These are phyloP conservation scores for Dissophora globulifera DNA, from an alignment of 192 early-diverging fungal species.

Conservation along the genomic window DNA sequence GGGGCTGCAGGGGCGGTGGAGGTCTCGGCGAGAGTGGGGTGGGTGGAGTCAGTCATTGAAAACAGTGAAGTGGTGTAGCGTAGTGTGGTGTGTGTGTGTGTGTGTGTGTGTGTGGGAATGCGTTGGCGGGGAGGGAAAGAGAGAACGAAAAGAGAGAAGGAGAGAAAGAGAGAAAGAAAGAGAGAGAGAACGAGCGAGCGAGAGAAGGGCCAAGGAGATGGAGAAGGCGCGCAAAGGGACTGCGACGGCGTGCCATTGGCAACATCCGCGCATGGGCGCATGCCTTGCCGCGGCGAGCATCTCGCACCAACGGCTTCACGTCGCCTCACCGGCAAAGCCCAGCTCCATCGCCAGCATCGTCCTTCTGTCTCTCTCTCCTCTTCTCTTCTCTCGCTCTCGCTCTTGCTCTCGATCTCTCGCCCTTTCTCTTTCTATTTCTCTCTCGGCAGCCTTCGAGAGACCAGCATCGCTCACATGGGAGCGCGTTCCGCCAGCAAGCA, in stretches of 20 bases:
- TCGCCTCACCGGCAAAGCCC: too few relatives aligned
- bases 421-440: background rate
- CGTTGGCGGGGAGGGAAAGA: conserved; percentile 1
- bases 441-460: too few relatives aligned
- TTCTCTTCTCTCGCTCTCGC: conserved; percentile 6
- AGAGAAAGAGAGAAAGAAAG: background rate
- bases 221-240: background rate
- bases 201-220: conserved; percentile 10
- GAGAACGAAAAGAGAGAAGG: conserved; percentile 5
- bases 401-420: background rate
- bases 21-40: conserved; percentile 9
- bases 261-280: too few relatives aligned
- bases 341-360: conserved; percentile 10
- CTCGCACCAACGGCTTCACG: background rate
- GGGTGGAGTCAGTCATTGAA: too few relatives aligned
- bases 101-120: background rate
- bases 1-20: background rate
- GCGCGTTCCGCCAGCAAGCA: too few relatives aligned
- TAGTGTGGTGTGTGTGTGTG: background rate
- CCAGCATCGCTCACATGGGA: too few relatives aligned
- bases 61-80: too few relatives aligned
- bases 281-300: too few relatives aligned
- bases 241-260: too few relatives aligned
- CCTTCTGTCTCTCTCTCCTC: background rate
- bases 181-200: background rate